phyloP scores from a whole-genome alignment of 352 stramenopile species.

The Globisporangium middletonii region DNA sequence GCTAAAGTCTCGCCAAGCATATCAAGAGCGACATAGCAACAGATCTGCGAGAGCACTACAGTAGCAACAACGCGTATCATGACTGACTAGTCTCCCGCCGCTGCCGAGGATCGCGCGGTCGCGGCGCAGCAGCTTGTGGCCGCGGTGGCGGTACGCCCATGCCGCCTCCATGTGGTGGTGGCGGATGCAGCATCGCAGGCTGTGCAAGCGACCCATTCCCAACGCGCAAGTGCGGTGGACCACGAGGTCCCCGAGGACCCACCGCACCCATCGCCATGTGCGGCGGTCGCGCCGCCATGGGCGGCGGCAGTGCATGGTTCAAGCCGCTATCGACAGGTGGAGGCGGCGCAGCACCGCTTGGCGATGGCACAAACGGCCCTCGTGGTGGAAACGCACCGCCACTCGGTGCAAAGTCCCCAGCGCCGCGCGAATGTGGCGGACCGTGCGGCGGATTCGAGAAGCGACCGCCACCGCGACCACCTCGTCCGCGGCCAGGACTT shows the following conservation, averaged over 20 bases:
- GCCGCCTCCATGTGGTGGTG: not conserved
- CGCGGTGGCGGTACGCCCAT: not conserved
- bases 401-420: constrained; percentile 1
- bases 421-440: not conserved
- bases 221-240: no score
- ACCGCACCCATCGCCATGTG: no score
- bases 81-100: constrained; percentile 8
- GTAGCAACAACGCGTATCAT: not conserved
- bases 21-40: no score
- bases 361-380: not conserved
- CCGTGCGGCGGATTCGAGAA: not conserved
- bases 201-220: no score
- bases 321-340: not conserved
- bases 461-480: not conserved
- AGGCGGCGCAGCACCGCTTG: not conserved
- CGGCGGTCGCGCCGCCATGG: no score
- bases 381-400: not conserved
- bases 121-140: not conserved
- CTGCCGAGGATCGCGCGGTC: constrained; percentile 15
- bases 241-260: no score
- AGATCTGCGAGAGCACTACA: not conserved
- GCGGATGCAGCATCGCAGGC: not conserved
- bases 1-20: no score
- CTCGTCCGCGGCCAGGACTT: constrained; percentile 22
- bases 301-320: no score